Evolutionary conservation across 108 stramenopile species (phyloP), one percentile per base, ranked within the genome.

Genomic region (Epipyxis sp.): DNA sequence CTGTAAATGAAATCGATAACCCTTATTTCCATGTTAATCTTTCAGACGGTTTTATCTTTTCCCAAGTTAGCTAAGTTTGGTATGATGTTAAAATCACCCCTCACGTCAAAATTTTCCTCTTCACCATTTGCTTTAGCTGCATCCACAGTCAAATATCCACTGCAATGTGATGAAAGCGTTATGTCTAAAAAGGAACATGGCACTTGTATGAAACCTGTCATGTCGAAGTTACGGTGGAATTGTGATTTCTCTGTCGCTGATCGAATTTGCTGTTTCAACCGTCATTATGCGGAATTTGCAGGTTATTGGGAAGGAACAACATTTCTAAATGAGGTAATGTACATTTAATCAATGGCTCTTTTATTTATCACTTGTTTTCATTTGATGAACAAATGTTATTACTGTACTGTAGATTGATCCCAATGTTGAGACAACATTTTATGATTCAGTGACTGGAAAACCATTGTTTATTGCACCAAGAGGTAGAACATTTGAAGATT

Each of bases 221-320:
- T 91, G 78, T 29, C 81, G n/a, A 76, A 88, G 71, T 77, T 93
- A 35, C 89, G 91, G 42, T 93, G 93, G 93, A 81, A 80, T 44
- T 90, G 89, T 59, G 89, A 92, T 83, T 42, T 58, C 25, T 77
- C 84, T 10, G 78, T 78, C 6, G 91, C 93, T 44, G 91, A 92
- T 83, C 79, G 88, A 3, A 93, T 93, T 58, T 92, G 91, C 79
- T 91, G 90, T 54, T 90, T 84, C 84, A 93, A 91, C 81, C 77
- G 90, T 34, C 57, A 83, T 86, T 76, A 1, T 57, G 80, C 80
- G 0, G 80, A 81, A 76, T 76, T 1, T 27, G 40, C 0, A 10
- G 80, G 80, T 40, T 77, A 76, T 62, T 80, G 44, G 44, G 42
- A 74, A 44, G 57, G 3, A 50, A 74, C 71, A 50, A 54, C 71